A percentile compares a stretch with the other conserved stretches of the same genome.
These are phyloP conservation scores for Pythium pyrilobum DNA, from an alignment of 352 stramenopile genomes.

Conservation along the genomic window DNA sequence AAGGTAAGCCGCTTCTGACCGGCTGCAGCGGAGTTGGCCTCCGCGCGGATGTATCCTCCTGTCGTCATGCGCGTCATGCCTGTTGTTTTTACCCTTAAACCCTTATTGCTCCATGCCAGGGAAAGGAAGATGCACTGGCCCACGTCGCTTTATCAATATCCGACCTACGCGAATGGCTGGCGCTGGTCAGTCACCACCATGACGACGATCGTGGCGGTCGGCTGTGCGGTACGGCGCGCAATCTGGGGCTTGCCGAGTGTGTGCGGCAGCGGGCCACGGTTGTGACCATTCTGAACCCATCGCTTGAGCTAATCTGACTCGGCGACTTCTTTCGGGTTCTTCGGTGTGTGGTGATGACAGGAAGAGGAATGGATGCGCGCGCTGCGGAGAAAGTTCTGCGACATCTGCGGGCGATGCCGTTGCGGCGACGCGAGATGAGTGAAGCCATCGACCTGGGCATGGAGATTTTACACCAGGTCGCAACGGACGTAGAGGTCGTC, in stretches of 20 bases:
- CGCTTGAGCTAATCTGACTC: neutral
- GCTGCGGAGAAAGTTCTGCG: neutral
- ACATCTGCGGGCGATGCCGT: slow-evolving; percentile 8
- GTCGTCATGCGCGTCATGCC: neutral
- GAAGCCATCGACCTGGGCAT: slow-evolving; percentile 6
- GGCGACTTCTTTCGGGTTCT: neutral
- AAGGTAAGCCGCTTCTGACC: slow-evolving; percentile 11
- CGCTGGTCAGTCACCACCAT: neutral
- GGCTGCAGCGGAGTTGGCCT: too few species aligned
- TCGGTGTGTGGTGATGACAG: neutral
- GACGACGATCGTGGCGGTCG: neutral
- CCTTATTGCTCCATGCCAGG: too few species aligned
- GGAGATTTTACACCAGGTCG: slow-evolving; percentile 1
- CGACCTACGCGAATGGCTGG: slow-evolving; percentile 13
- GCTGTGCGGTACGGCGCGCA: neutral
- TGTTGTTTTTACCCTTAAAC: too few species aligned
- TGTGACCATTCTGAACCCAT: too few species aligned
- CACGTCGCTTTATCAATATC: slow-evolving; percentile 9
- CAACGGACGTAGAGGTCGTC: neutral
- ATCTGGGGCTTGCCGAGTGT: neutral
- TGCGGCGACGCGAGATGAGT: neutral
- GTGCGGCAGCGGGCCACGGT: too few species aligned
- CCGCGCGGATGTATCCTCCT: too few species aligned
- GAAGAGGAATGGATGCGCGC: neutral
- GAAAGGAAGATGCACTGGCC: slow-evolving; percentile 12